Evolutionary conservation across 2,329 filamentous ascomycete species (phyloP), one percentile per base, ranked within the genome.

Genomic region (Magnaporthiopsis incrustans): DNA sequence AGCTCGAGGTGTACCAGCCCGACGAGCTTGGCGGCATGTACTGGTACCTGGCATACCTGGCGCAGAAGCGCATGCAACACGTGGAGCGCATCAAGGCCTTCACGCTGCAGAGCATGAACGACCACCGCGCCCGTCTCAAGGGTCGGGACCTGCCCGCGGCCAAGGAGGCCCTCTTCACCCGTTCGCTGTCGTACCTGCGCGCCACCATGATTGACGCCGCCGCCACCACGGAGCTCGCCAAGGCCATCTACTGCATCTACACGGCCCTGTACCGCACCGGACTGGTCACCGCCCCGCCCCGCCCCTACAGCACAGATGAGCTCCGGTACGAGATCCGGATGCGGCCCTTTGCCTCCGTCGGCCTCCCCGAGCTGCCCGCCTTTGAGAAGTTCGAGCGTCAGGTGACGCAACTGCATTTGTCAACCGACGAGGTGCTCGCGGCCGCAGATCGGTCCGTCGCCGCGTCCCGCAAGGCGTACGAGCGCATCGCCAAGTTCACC

Each of bases 1-100:
- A 99, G 75, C 87, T 97, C 15, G 89, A 94, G 58, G 85, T 97
- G 12, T 98, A 98, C 75, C 87, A 94, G 63, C 82, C 87, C 0
- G 89, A 96, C 73, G 95, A 99, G 74, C 81, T 95, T 12, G 84
- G 87, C 0, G 87, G 86, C 30, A 96, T 97, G 90, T 98, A 98
- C 75, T 95, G 90, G 87, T 92, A 97, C 73, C 78, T 97, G 67
- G 85, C 90, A 69, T 85, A 91, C 77, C 78, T 96, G 65, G 80
- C 89, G 71, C 84, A 87, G 72, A 85, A 89, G 64, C 81, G 89
- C 66, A 77, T 86, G 59, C 82, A 86, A 71, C 86, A 97, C 70
- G 77, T 89, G 30, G 88, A 92, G 69, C 84, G 90, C 63, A 91
- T 95, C 69, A 85, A 88, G 69, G 80, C 83, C 2, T 91, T 91